Conservation (phyloP, 2,329 filamentous ascomycete species). For the Curvularia sp. region DNA sequence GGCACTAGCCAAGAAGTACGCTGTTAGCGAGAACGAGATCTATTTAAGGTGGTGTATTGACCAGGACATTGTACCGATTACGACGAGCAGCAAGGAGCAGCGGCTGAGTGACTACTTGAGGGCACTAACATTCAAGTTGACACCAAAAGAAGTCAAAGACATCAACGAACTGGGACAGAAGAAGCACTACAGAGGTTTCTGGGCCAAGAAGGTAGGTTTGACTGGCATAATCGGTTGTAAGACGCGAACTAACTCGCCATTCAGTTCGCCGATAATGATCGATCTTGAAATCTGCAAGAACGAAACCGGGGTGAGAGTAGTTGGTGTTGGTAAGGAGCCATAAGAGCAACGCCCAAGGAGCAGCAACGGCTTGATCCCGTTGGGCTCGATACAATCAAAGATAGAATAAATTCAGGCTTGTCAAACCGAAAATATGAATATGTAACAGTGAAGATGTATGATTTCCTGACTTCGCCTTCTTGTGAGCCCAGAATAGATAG, state of each 20-base stretch:
- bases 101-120: constrained; percentile 65
- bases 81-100: constrained; percentile 67
- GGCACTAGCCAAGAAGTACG: constrained; percentile 66
- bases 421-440: no score
- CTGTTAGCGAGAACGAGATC: constrained; percentile 64
- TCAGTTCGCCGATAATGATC: constrained; percentile 60
- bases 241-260: background rate
- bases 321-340: background rate
- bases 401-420: background rate
- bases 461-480: background rate
- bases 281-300: constrained; percentile 42
- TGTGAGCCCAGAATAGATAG: background rate
- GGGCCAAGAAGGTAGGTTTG: constrained; percentile 51
- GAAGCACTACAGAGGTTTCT: constrained; percentile 69
- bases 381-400: no score
- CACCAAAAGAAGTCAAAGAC: constrained; percentile 62
- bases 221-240: background rate
- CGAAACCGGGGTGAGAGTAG: background rate
- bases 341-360: no score
- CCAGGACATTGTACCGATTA: constrained; percentile 65
- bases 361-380: background rate
- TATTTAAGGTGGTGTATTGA: constrained; percentile 67
- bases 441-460: no score
- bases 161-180: constrained; percentile 60
- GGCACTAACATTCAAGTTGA: constrained; percentile 64